Percentiles rank a stretch among this genome's conserved stretches.
Evolutionary conservation across 371 early-diverging fungal genomes (phyloP).

Genomic region (Smittium mucronatum): DNA sequence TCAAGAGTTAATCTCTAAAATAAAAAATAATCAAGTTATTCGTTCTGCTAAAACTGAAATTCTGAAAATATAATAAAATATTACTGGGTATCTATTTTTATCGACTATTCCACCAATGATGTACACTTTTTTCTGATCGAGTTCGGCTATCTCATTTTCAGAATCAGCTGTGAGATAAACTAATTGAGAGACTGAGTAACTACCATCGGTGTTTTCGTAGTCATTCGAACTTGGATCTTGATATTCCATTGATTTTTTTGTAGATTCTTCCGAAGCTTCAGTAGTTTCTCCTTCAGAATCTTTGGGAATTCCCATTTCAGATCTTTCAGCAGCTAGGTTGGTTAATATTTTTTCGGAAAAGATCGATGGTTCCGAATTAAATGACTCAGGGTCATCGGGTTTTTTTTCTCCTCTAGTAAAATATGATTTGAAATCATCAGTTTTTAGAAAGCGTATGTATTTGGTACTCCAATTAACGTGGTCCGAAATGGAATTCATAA

Average conservation of each 20-base stretch:
- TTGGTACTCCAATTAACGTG: constrained; percentile 23
- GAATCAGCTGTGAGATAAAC: constrained; percentile 88
- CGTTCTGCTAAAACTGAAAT: not conserved
- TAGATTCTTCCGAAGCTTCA: not conserved
- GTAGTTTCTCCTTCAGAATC: too few relatives aligned
- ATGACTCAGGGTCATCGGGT: not conserved
- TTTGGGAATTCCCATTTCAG: too few relatives aligned
- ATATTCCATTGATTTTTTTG: not conserved
- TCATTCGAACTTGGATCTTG: not conserved
- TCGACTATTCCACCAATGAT: constrained; percentile 93
- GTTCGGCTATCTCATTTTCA: constrained; percentile 42
- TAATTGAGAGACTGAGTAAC: constrained; percentile 34
- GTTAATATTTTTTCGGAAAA: not conserved
- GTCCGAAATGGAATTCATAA: constrained; percentile 17
- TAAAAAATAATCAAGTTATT: not conserved
- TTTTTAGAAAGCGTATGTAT: constrained; percentile 20
- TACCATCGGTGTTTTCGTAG: not conserved
- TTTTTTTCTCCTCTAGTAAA: constrained; percentile 14
- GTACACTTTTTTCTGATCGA: constrained; percentile 64
- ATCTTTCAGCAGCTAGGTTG: not conserved
- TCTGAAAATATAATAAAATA: not conserved
- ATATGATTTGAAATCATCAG: constrained; percentile 30
- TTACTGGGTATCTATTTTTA: constrained; percentile 64
- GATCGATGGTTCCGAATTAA: not conserved
- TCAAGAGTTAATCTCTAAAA: constrained; percentile 52